These are phyloP conservation scores for Geotrichum carabidarum DNA, from an alignment of 1,139 yeast genomes.

Conservation along the genomic window DNA sequence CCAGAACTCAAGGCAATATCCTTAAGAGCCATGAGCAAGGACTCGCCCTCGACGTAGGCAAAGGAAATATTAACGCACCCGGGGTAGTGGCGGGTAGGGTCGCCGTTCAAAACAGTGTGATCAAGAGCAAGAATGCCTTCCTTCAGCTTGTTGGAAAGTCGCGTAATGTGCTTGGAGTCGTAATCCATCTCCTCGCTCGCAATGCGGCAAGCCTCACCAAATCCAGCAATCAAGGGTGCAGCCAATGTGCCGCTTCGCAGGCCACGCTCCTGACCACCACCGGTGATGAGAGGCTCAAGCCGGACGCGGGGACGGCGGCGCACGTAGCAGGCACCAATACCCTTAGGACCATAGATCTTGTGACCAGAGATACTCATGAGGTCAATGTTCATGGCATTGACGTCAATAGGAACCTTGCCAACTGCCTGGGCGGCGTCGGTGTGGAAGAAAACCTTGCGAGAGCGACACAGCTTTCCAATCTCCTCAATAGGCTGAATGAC, in stretches of 20 bases:
- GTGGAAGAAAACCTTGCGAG: conserved; percentile 88
- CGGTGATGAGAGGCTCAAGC: conserved; percentile 87
- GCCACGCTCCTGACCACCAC: conserved; percentile 99
- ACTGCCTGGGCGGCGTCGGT: conserved; percentile 98
- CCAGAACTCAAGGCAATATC: conserved; percentile 89
- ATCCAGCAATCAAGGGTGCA: conserved; percentile 90
- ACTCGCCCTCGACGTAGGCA: conserved; percentile 97
- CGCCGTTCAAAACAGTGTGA: conserved; percentile 87
- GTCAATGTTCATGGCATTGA: conserved; percentile 88
- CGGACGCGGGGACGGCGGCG: conserved; percentile 98
- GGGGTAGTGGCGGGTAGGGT: conserved; percentile 62
- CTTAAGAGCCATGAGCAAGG: conserved; percentile 91
- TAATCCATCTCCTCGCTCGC: conserved; percentile 67
- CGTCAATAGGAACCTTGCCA: conserved; percentile 91
- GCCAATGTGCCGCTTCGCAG: conserved; percentile 94
- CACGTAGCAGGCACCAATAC: conserved; percentile 91
- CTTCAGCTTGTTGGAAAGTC: conserved; percentile 66
- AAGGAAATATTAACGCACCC: conserved; percentile 96
- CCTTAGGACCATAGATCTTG: conserved; percentile 97
- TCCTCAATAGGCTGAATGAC: conserved; percentile 94
- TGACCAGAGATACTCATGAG: conserved; percentile 90
- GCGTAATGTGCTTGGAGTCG: conserved; percentile 65
- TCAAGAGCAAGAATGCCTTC: conserved; percentile 73
- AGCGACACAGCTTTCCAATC: conserved; percentile 83
- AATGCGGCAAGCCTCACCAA: conserved; percentile 94